These are phyloP conservation scores for Fusarium sp. DNA, from an alignment of 2,329 filamentous ascomycete genomes.

Conservation along the genomic window DNA sequence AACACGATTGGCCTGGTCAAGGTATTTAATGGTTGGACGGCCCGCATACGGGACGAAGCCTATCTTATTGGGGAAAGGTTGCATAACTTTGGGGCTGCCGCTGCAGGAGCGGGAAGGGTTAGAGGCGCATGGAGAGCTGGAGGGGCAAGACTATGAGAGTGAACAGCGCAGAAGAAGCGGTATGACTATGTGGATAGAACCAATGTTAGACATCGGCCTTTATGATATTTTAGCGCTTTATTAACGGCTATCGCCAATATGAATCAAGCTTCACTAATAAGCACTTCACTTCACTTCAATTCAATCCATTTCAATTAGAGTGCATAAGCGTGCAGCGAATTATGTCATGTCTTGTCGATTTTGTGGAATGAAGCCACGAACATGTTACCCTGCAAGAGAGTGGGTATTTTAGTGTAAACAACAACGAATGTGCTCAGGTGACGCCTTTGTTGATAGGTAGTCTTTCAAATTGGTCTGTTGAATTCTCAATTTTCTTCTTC, in stretches of 20 bases:
- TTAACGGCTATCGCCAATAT: background rate
- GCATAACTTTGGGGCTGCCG: slow-evolving; percentile 83
- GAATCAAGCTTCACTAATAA: background rate
- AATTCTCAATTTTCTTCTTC: background rate
- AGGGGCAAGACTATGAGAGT: slow-evolving; percentile 46
- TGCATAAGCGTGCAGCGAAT: slow-evolving; percentile 10
- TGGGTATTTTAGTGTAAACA: slow-evolving; percentile 14
- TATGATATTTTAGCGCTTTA: slow-evolving; percentile 20
- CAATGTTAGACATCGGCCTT: slow-evolving; percentile 8
- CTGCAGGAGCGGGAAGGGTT: slow-evolving; percentile 52
- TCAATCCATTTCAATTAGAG: background rate
- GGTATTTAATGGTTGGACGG: slow-evolving; percentile 80
- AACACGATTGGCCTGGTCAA: slow-evolving; percentile 64
- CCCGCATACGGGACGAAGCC: slow-evolving; percentile 89
- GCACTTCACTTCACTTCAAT: background rate
- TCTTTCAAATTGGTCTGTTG: background rate
- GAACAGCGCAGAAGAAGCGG: background rate
- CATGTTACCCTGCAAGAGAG: slow-evolving; percentile 27
- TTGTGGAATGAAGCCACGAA: slow-evolving; percentile 19
- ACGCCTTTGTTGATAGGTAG: background rate
- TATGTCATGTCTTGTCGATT: slow-evolving; percentile 20
- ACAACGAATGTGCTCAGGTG: slow-evolving; percentile 11
- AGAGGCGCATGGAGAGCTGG: slow-evolving; percentile 54
- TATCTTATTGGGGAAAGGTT: slow-evolving; percentile 94
- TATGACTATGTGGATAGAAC: background rate